A percentile compares a stretch with the other conserved stretches of the same genome.
phyloP scores from a whole-genome alignment of 2,329 filamentous ascomycete genomes.

The Xylaria hypoxylon region DNA sequence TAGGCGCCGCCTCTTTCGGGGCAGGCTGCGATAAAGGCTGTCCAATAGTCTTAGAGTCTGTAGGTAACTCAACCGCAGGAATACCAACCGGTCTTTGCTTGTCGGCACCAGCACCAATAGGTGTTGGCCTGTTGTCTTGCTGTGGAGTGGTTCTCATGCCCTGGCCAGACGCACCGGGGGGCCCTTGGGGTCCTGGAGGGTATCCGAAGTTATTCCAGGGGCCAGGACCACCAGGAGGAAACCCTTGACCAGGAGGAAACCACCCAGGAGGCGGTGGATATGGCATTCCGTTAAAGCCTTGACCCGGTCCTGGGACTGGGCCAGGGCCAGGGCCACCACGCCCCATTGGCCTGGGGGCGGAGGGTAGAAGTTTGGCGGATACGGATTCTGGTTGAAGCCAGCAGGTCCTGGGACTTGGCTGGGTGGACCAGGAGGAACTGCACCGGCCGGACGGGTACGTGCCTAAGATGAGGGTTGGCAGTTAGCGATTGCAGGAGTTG shows the following conservation, averaged over 20 bases:
- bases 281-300: constrained; percentile 78
- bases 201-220: constrained; percentile 70
- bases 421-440: constrained; percentile 43
- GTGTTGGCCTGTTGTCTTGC: constrained; percentile 60
- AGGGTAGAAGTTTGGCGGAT: constrained; percentile 62
- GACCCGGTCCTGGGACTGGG: constrained; percentile 69
- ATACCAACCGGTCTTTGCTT: constrained; percentile 60
- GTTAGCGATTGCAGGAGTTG: constrained; percentile 44
- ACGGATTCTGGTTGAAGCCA: constrained; percentile 59
- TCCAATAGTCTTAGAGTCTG: constrained; percentile 65
- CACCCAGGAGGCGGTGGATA: constrained; percentile 83
- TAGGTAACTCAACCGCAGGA: constrained; percentile 59
- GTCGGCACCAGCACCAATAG: constrained; percentile 64
- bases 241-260: constrained; percentile 82
- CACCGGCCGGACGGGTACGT: constrained; percentile 52
- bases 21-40: constrained; percentile 60
- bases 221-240: constrained; percentile 73
- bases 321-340: constrained; percentile 62
- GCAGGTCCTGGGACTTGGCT: constrained; percentile 50
- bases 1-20: constrained; percentile 62
- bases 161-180: constrained; percentile 52
- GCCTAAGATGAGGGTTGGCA: constrained; percentile 49
- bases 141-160: constrained; percentile 52
- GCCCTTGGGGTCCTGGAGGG: constrained; percentile 68
- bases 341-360: constrained; percentile 68